phyloP scores from a whole-genome alignment of 106 monocot species.

The Apostasia shenzhenica region DNA sequence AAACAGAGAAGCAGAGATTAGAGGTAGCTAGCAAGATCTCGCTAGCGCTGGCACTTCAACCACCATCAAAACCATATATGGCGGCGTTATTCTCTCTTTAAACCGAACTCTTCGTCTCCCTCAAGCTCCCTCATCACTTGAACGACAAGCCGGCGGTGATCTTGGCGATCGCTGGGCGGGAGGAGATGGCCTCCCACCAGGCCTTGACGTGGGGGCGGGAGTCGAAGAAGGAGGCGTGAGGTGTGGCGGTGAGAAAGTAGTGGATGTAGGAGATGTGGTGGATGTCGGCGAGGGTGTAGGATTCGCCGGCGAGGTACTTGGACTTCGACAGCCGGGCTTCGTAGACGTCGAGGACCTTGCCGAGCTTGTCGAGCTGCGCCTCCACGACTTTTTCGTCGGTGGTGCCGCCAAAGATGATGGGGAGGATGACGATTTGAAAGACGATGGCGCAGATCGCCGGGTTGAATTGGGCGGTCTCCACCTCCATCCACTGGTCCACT shows the following conservation, averaged over 20 bases:
- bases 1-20: no score
- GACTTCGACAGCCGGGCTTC: conserved; percentile 26
- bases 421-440: conserved; percentile 20
- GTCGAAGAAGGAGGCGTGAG: conserved; percentile 13
- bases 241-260: conserved; percentile 27
- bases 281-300: conserved; percentile 48
- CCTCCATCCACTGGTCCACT: conserved; percentile 30
- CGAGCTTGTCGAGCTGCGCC: conserved; percentile 25
- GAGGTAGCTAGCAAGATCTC: no score
- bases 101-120: background rate
- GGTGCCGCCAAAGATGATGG: conserved; percentile 20
- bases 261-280: conserved; percentile 28
- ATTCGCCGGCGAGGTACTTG: conserved; percentile 47
- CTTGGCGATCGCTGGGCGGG: conserved; percentile 31
- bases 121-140: background rate
- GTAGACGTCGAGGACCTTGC: conserved; percentile 59
- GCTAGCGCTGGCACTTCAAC: background rate
- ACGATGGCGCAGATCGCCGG: conserved; percentile 14
- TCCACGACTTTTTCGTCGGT: conserved; percentile 23
- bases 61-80: background rate
- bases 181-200: conserved; percentile 28
- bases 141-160: conserved; percentile 6
- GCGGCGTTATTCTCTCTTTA: background rate
- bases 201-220: conserved; percentile 35
- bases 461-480: conserved; percentile 39